A percentile compares a stretch with the other conserved stretches of the same genome.
phyloP scores from a whole-genome alignment of 352 stramenopile genomes.

The Phytopythium vexans region DNA sequence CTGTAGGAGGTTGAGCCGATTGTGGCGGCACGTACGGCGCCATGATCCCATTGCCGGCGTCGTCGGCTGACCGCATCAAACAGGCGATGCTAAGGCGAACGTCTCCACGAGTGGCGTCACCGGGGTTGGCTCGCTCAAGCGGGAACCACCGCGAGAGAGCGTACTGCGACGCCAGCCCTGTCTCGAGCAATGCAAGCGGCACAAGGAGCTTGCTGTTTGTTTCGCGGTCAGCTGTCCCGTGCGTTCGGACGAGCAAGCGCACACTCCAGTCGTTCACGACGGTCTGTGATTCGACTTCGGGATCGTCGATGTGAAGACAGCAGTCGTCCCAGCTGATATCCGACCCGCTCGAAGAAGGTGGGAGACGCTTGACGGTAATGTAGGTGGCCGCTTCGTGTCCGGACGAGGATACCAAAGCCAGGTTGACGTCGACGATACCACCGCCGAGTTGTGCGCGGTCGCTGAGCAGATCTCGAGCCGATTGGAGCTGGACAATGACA shows the following conservation, averaged over 20 bases:
- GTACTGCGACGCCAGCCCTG: slow-evolving; percentile 40
- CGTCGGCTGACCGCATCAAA: slow-evolving; percentile 24
- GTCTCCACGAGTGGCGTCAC: slow-evolving; percentile 37
- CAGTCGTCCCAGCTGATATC: slow-evolving; percentile 15
- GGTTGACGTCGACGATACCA: neutral
- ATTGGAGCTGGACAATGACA: neutral
- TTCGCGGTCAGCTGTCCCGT: neutral
- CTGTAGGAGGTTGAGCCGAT: neutral
- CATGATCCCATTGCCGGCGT: slow-evolving; percentile 15
- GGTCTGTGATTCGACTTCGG: slow-evolving; percentile 8
- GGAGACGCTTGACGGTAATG: slow-evolving; percentile 6
- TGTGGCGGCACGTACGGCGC: slow-evolving; percentile 21
- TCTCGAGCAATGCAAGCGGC: slow-evolving; percentile 42
- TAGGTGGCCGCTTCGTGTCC: too few species aligned
- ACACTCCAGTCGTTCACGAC: slow-evolving; percentile 24
- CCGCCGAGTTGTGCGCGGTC: neutral
- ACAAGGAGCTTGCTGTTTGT: slow-evolving; percentile 20
- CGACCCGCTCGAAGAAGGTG: slow-evolving; percentile 3
- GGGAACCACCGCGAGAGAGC: slow-evolving; percentile 61
- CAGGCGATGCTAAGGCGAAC: slow-evolving; percentile 35
- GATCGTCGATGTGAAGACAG: slow-evolving; percentile 4
- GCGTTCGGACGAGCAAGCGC: slow-evolving; percentile 11
- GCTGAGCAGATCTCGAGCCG: neutral
- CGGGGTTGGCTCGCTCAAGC: slow-evolving; percentile 28
- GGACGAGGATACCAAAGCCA: neutral